Evolutionary conservation across 345 rosid species (phyloP), one percentile per base, ranked within the genome.

Genomic region (Gossypium arboreum): DNA sequence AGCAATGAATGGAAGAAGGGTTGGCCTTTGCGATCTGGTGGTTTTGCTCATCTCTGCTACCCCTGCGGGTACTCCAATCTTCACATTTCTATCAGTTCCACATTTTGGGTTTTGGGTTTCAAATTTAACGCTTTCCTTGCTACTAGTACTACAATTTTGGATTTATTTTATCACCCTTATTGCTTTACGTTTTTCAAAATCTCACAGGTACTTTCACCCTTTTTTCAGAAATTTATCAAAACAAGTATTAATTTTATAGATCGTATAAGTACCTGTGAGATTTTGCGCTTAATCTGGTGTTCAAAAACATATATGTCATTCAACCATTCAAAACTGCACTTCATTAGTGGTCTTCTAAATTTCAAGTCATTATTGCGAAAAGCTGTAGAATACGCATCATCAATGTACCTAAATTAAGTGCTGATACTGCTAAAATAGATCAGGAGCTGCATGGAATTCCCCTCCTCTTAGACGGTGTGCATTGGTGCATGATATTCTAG

Each of bases 1-100:
- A 83, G 86, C 74, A 84, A 39, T 55, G 90, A 91, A 79, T 92
- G 97, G 97, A 92, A 85, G 79, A 88, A 79, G 73, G 98, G 97
- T 1, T 94, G 97, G 98, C 87, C 84, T 77, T 79, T 94, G 84
- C 91, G 91, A 89, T 92, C 97, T 74, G 97, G 94, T 60, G 87
- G 83, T 56, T 81, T 74, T 68, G 97, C 93, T 80, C 86, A 77
- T 81, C 98, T 94, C 81, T 94, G 98, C 81, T 81, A 55, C 75
- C 79, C 78, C 75, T 94, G 98, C 93, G 97, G 98, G 98, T 94
- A 86, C 22, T 62, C 66, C 70, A 16, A 62, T 62, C 67, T 39
- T 4, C 44, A 15, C 8, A 6, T 17, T 60, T 64, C 78, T 59
- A n/a, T 41, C 25, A 52, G 16, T 58, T 71, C 57, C 51, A 50